Base-by-base conservation (phyloP, 768 basidiomycete genomes). In the Naematelia encephala region DNA sequence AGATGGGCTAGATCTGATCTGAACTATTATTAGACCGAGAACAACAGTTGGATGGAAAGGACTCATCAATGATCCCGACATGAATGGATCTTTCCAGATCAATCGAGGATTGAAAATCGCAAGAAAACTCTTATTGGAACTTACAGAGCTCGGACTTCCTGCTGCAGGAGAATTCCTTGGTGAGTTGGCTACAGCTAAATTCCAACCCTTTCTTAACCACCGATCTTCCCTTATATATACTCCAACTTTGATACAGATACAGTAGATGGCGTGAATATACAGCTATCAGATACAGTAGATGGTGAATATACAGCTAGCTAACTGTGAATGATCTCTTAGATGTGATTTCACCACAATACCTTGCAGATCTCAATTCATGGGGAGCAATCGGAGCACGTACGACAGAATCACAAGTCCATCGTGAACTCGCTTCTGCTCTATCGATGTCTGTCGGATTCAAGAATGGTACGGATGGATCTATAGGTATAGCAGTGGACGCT, bases 41-140 rank as follows among this genome's bases (percentile, higher is more conserved):
- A 98, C 94, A 5, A 97, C 94, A 0, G 88, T 98, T 49, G 96
- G 96, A 25, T 99, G 94, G 94, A 99, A 99, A 77, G 94, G 94
- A 34, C 84, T 98, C 62, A 97, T 98, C 79, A 98, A 97, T 73
- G 92, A 97, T 71, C 93, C 94, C 4, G 89, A 91, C 54, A 86
- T 97, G 81, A 92, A 97, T 78, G 84, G 87, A 26, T 78, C 77
- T 71, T 97, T 89, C 85, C 89, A 91, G 66, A 98, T 98, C 78
- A 99, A 99, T 84, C 88, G 88, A 68, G 96, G 96, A 16, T 83
- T 99, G 27, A 87, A 92, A 26, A 83, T 87, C 51, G 94, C 91
- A 1, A 87, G 96, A 39, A 84, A 85, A 4, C 80, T 97, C 29
- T 84, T 99, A 25, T 82, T 97, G 42, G 89, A 98, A 59, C 80